Conservation (phyloP, 176 grass and related monocot species). For the Hsuehochloa calcarea region DNA sequence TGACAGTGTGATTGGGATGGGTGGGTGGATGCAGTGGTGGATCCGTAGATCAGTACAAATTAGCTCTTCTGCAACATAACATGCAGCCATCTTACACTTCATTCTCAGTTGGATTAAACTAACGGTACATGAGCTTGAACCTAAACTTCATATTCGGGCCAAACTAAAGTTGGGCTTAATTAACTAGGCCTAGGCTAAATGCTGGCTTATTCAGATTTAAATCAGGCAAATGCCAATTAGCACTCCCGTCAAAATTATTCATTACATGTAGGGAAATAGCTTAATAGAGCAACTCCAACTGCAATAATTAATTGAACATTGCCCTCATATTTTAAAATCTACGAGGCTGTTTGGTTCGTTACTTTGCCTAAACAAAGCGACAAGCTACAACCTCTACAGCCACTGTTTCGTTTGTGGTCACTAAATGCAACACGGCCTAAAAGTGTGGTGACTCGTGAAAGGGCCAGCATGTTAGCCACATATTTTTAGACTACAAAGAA, state of each 20-base stretch:
- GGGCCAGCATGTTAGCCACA: background rate
- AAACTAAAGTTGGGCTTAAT: background rate
- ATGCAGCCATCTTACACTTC: slow-evolving; percentile 7
- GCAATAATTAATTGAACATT: background rate
- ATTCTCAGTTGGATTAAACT: background rate
- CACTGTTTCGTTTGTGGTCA: background rate
- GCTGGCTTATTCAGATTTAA: background rate
- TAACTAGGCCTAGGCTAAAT: background rate
- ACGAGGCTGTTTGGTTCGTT: background rate
- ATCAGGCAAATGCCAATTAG: background rate
- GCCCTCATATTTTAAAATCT: background rate
- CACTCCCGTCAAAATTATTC: background rate
- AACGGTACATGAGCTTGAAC: background rate
- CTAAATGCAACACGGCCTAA: background rate
- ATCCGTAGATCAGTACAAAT: background rate
- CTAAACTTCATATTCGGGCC: background rate
- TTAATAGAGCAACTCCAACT: background rate
- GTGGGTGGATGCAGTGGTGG: background rate
- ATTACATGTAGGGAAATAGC: background rate
- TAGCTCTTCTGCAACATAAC: background rate
- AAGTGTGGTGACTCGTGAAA: background rate
- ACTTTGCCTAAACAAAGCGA: background rate
- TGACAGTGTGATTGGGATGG: background rate
- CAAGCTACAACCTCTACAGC: background rate
- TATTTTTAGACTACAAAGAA: background rate